Evolutionary conservation across 257 asterid genomes (phyloP), one percentile per base, ranked within the genome.

Genomic region (Ajuga chamaepitys): DNA sequence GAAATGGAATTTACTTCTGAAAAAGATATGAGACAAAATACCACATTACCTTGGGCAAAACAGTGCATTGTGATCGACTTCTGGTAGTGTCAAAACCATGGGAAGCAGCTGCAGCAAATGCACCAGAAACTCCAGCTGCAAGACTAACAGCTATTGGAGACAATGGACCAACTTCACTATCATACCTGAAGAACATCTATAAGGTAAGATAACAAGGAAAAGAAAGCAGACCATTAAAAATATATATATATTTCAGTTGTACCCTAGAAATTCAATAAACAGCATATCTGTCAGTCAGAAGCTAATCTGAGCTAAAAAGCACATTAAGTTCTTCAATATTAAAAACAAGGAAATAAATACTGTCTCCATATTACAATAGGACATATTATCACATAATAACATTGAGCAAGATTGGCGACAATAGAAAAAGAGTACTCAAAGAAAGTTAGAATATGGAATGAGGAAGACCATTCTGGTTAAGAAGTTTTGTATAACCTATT

Each of bases 21-120:
- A 66, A 71, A 11, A 41, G 14, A 66, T 13, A 21, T 28, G 25
- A 38, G 41, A 62, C 32, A 25, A 14, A 62, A 58, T 37, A 67
- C 59, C 17, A 68, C 48, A 58, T 58, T 66, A 89, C 97, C 96
- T 94, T 94, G 56, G 96, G 95, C 56, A 90, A 70, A 58, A 88
- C 87, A 37, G 80, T 74, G 76, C 97, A 94, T 35, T 94, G 95
- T 25, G 97, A 75, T 26, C 99, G 92, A 70, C 77, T 85, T 77
- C 82, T 84, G 11, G 97, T 78, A 21, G 97, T 90, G 80, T 94
- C 97, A 74, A 94, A 94, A 73, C 88, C 62, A 85, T 94, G 97
- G 64, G 99, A 94, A 70, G 81, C 88, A 68, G 93, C 99, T n/a
- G 93, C 96, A 85, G 97, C 99, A 74, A 88, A n/a, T 56, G 93